Evolutionary conservation across 371 early-diverging fungal genomes (phyloP).

Genomic region (Smittium mucronatum): DNA sequence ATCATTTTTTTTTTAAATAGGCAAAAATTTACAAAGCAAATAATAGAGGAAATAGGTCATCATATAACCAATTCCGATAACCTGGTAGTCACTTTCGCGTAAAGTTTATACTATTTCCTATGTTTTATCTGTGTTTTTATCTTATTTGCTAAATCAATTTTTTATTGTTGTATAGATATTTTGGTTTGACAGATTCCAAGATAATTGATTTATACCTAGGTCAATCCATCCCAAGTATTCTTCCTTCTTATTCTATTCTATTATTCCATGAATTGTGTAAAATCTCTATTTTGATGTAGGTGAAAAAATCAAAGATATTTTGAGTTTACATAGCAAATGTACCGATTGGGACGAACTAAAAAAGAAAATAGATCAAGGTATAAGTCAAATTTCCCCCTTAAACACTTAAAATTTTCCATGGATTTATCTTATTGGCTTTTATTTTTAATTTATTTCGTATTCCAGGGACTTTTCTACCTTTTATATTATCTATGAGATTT

Average conservation of each 20-base stretch:
- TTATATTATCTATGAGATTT: constrained; percentile 5
- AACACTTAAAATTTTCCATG: no score
- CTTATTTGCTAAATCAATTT: not conserved
- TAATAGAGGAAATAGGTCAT: not conserved
- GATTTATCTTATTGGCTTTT: no score
- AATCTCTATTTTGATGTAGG: not conserved
- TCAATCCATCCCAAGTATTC: not conserved
- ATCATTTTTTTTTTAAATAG: not conserved
- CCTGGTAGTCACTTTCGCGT: not conserved
- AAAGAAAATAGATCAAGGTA: not conserved
- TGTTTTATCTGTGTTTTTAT: not conserved
- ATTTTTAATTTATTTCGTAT: no score
- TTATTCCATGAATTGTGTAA: not conserved
- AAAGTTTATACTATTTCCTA: not conserved
- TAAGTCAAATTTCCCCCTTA: no score
- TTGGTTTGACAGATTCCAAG: not conserved
- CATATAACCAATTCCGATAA: not conserved
- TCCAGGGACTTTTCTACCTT: not conserved
- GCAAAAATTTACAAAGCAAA: not conserved
- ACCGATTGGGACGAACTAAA: not conserved
- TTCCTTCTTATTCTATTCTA: not conserved
- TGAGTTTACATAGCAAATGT: not conserved
- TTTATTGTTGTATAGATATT: not conserved
- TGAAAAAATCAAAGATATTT: not conserved
- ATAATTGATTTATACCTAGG: not conserved